Percentiles rank a stretch among this genome's conserved stretches.
Conservation (phyloP, 495 filamentous ascomycete genomes). For the Aspergillus hancockii region DNA sequence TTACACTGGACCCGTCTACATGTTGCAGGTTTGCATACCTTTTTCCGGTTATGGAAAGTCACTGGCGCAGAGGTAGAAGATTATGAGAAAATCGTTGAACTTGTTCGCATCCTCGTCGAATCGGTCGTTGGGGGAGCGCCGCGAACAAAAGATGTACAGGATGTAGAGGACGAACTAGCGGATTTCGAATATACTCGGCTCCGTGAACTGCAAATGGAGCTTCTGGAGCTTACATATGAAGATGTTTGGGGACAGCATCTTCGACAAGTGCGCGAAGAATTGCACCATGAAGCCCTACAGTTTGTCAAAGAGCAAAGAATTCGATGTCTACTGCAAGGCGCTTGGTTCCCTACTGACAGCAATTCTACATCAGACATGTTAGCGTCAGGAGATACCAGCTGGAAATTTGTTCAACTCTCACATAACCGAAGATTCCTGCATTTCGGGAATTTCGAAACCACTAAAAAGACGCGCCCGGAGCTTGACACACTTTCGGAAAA, state of each 20-base stretch:
- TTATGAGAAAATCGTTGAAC: conserved; percentile 87
- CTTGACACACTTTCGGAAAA: conserved; percentile 77
- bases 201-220: conserved; percentile 91
- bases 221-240: conserved; percentile 87
- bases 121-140: conserved; percentile 83
- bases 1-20: conserved; percentile 98
- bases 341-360: conserved; percentile 77
- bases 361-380: conserved; percentile 38
- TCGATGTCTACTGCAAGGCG: conserved; percentile 83
- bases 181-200: conserved; percentile 78
- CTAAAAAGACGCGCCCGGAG: conserved; percentile 63
- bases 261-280: conserved; percentile 85
- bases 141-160: conserved; percentile 80
- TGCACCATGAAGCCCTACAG: conserved; percentile 87
- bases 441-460: conserved; percentile 80
- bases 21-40: conserved; percentile 81
- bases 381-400: conserved; percentile 46
- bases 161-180: conserved; percentile 84
- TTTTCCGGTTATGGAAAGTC: conserved; percentile 89
- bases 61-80: conserved; percentile 82
- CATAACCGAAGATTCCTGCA: conserved; percentile 91
- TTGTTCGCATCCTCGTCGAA: conserved; percentile 88
- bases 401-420: conserved; percentile 84
- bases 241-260: conserved; percentile 92
- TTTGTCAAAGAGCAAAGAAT: conserved; percentile 97